Percentiles rank a stretch among this genome's conserved stretches.
Evolutionary conservation across 164 flowering plant species (phyloP).

Genomic region (Saururus chinensis): DNA sequence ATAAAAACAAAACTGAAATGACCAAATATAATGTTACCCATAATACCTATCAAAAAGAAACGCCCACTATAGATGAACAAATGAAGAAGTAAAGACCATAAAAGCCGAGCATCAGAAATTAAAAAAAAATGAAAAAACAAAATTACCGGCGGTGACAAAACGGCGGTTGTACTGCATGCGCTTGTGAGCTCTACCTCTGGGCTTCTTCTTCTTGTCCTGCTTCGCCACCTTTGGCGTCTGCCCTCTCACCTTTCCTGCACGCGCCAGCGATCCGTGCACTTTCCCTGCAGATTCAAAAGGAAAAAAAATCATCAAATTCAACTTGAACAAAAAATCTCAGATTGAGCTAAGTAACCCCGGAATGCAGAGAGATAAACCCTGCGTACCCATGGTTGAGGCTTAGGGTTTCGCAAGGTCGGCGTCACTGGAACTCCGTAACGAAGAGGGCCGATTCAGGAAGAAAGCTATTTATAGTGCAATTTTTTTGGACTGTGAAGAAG

Average conservation of each 20-base stretch:
- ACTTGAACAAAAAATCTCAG: neutral
- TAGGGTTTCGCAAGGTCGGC: no score
- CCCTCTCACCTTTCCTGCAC: conserved; percentile 95
- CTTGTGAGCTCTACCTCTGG: conserved; percentile 90
- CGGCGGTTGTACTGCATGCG: conserved; percentile 90
- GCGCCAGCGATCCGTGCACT: conserved; percentile 89
- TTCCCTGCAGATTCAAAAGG: conserved; percentile 36
- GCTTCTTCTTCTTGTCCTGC: conserved; percentile 96
- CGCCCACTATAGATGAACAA: no score
- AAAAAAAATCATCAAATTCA: neutral
- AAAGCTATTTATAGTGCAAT: no score
- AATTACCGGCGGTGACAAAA: conserved; percentile 87
- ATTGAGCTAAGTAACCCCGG: neutral
- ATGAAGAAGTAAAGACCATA: no score
- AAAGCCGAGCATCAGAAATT: no score
- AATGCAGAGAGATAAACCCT: neutral
- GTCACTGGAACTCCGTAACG: no score
- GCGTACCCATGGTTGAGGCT: conserved; percentile 2
- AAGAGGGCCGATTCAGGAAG: no score
- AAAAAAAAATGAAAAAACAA: no score
- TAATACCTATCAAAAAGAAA: no score
- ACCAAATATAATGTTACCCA: no score
- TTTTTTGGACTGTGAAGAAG: no score
- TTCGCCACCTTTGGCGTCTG: conserved; percentile 87
- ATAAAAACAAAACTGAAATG: no score